Evolutionary conservation across 2,329 filamentous ascomycete genomes (phyloP).

Genomic region (Rhynchosporium agropyri): DNA sequence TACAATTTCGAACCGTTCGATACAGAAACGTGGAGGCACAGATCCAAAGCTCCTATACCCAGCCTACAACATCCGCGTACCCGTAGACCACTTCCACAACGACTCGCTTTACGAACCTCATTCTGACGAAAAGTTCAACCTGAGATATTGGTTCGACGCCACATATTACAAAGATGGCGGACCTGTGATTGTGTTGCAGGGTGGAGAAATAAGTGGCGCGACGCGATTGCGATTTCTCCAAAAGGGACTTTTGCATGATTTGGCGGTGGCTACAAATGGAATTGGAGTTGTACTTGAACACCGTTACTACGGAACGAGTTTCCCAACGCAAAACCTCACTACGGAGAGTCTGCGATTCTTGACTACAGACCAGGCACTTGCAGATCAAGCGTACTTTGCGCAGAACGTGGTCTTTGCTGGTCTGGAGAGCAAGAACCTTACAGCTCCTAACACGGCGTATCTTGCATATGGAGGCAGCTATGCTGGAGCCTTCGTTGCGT

Average conservation of each 20-base stretch:
- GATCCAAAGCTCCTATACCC: constrained; percentile 38
- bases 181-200: constrained; percentile 76
- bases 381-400: constrained; percentile 82
- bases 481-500: constrained; percentile 76
- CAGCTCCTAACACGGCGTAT: constrained; percentile 66
- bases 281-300: constrained; percentile 84
- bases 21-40: constrained; percentile 30
- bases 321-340: constrained; percentile 66
- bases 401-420: constrained; percentile 71
- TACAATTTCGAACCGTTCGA: constrained; percentile 25
- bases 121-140: constrained; percentile 64
- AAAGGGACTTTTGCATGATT: constrained; percentile 74
- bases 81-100: constrained; percentile 82
- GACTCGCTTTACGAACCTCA: constrained; percentile 78
- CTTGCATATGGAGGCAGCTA: constrained; percentile 86
- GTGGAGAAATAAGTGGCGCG: constrained; percentile 69
- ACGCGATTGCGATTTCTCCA: constrained; percentile 70
- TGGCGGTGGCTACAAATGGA: constrained; percentile 71
- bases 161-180: constrained; percentile 75
- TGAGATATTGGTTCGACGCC: constrained; percentile 85
- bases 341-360: constrained; percentile 77
- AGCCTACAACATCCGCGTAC: constrained; percentile 44
- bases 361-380: constrained; percentile 79
- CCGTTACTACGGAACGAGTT: constrained; percentile 81
- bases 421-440: constrained; percentile 67